Conservation (phyloP, 2,329 filamentous ascomycete species). For the Arachnopeziza araneosa region DNA sequence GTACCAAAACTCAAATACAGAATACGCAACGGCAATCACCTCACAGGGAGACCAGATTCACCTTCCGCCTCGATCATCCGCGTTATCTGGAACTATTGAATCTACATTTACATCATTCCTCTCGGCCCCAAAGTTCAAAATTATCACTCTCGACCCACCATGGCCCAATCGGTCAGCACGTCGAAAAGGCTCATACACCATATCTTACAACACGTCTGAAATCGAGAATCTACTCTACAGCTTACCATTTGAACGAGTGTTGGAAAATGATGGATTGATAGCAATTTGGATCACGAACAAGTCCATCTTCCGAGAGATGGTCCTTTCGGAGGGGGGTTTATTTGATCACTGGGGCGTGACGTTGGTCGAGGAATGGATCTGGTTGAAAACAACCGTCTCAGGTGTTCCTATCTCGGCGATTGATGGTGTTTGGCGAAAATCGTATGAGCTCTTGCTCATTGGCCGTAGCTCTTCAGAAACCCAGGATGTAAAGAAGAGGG, state of each 20-base stretch:
- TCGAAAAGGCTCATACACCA: slow-evolving; percentile 49
- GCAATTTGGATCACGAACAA: slow-evolving; percentile 79
- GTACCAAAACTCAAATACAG: background rate
- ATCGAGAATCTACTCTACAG: slow-evolving; percentile 45
- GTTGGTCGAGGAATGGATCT: slow-evolving; percentile 66
- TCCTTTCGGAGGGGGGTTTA: slow-evolving; percentile 49
- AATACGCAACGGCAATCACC: background rate
- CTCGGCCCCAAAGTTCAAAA: slow-evolving; percentile 50
- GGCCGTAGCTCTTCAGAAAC: slow-evolving; percentile 28
- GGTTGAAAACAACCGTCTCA: slow-evolving; percentile 64
- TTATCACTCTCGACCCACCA: slow-evolving; percentile 70
- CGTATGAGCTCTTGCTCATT: slow-evolving; percentile 69
- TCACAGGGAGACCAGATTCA: background rate
- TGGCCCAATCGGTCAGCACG: slow-evolving; percentile 76
- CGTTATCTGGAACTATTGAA: slow-evolving; percentile 45
- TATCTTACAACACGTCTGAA: slow-evolving; percentile 38
- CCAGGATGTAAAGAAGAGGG: slow-evolving; percentile 39
- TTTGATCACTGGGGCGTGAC: slow-evolving; percentile 64
- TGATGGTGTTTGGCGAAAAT: slow-evolving; percentile 61
- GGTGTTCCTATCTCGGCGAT: slow-evolving; percentile 61
- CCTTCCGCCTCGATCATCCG: slow-evolving; percentile 38
- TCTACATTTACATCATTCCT: slow-evolving; percentile 38
- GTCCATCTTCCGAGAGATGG: slow-evolving; percentile 44
- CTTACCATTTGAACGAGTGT: slow-evolving; percentile 44
- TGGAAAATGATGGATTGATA: slow-evolving; percentile 52